A percentile compares a stretch with the other conserved stretches of the same genome.
These are phyloP conservation scores for Rhododendron ovatum DNA, from an alignment of 148 eudicot genomes.

Conservation along the genomic window DNA sequence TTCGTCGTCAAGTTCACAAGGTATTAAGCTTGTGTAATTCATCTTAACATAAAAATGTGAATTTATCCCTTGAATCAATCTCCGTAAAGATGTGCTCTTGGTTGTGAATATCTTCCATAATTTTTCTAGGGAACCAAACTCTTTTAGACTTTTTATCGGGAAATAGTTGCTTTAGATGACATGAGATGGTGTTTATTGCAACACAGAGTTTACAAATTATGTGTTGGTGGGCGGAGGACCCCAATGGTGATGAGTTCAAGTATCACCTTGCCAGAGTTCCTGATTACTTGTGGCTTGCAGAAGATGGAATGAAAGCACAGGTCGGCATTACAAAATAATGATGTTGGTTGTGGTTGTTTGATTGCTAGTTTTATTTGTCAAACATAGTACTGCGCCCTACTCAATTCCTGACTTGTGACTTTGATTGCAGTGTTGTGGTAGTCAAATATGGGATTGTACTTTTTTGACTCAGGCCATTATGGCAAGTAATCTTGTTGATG, in stretches of 20 bases:
- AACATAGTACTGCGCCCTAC: background rate
- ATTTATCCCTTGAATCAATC: too few relatives aligned
- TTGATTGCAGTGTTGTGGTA: conserved; percentile 21
- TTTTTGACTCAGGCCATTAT: conserved; percentile 30
- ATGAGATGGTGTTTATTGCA: background rate
- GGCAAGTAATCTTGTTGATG: conserved; percentile 25
- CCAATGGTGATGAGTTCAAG: conserved; percentile 9
- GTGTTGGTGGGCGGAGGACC: conserved; percentile 12
- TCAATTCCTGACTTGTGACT: background rate
- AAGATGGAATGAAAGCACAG: conserved; percentile 21
- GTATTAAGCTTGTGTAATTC: background rate
- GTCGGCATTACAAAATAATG: background rate
- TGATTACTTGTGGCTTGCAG: conserved; percentile 18
- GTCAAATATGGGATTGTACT: conserved; percentile 28
- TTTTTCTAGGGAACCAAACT: background rate
- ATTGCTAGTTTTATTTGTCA: background rate
- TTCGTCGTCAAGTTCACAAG: background rate
- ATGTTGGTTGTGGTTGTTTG: background rate
- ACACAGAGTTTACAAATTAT: conserved; percentile 9
- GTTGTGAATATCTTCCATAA: background rate
- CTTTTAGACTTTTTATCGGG: background rate
- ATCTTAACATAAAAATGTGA: background rate
- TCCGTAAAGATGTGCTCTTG: background rate
- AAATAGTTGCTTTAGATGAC: background rate
- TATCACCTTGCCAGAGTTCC: conserved; percentile 17